Evolutionary conservation across 208 protist species (phyloP).

Genomic region (Wallacemonas collosoma): DNA sequence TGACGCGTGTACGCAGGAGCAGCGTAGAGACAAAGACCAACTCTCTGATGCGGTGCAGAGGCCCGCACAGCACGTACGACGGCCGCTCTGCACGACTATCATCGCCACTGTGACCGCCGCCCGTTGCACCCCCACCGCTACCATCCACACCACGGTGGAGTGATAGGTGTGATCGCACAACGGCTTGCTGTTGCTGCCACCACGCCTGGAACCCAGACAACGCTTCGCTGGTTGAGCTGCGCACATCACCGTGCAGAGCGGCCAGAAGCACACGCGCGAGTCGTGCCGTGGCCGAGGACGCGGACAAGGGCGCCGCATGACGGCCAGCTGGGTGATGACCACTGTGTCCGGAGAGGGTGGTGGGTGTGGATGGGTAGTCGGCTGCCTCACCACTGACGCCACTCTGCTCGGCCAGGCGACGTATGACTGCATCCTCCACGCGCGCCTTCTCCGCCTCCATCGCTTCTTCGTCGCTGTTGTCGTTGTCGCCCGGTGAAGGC

Average conservation of each 20-base stretch:
- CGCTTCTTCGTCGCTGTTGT: not conserved
- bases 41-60: slow-evolving; percentile 82
- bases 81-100: slow-evolving; percentile 28
- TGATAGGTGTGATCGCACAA: slow-evolving; percentile 19
- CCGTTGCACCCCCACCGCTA: no score
- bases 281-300: not conserved
- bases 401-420: not conserved
- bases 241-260: slow-evolving; percentile 10
- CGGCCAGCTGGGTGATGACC: not conserved
- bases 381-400: not conserved
- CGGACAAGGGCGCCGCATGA: not conserved
- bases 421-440: slow-evolving; percentile 19
- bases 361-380: not conserved
- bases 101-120: not conserved
- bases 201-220: slow-evolving; percentile 1
- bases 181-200: slow-evolving; percentile 10
- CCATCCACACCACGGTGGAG: slow-evolving; percentile 17
- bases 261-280: slow-evolving; percentile 6
- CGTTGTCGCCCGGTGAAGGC: no score
- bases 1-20: slow-evolving; percentile 37
- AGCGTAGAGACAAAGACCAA: slow-evolving; percentile 51
- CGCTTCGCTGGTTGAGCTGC: slow-evolving; percentile 14
- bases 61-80: slow-evolving; percentile 81
- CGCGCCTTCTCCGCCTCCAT: not conserved
- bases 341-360: not conserved